These are phyloP conservation scores for Boletus huronensis DNA, from an alignment of 768 basidiomycete genomes.

Conservation along the genomic window DNA sequence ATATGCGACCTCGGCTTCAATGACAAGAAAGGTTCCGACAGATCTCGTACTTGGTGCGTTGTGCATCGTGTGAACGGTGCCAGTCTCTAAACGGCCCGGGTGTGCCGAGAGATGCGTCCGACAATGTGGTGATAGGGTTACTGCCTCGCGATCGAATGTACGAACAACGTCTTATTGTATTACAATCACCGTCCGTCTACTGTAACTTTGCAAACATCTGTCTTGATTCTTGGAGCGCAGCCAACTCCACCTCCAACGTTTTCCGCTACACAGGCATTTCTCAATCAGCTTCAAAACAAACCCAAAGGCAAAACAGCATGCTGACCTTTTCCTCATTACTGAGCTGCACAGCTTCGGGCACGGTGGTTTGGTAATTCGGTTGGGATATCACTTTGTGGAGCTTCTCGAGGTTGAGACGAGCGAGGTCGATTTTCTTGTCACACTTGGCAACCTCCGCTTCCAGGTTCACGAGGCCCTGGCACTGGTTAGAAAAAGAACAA, in stretches of 20 bases:
- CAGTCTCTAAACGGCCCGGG: background rate
- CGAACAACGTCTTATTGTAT: background rate
- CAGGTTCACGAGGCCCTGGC: slow-evolving; percentile 85
- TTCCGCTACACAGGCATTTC: slow-evolving; percentile 9
- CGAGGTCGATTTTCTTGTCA: slow-evolving; percentile 83
- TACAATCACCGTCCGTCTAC: slow-evolving; percentile 26
- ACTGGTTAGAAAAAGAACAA: background rate
- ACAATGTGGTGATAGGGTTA: background rate
- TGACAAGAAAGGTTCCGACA: background rate
- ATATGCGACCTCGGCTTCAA: background rate
- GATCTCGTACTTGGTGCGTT: background rate
- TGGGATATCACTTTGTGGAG: slow-evolving; percentile 67
- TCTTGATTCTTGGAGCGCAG: slow-evolving; percentile 65
- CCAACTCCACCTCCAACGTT: slow-evolving; percentile 72
- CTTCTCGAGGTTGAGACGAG: slow-evolving; percentile 69
- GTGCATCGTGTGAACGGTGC: background rate
- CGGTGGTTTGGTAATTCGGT: slow-evolving; percentile 73
- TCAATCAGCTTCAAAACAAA: background rate
- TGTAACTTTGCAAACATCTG: slow-evolving; percentile 73
- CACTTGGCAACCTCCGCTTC: slow-evolving; percentile 85
- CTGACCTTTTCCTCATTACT: slow-evolving; percentile 80
- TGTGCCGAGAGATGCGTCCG: background rate
- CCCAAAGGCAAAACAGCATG: background rate
- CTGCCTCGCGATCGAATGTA: background rate
- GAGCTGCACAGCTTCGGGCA: slow-evolving; percentile 72